Conservation (phyloP, 2,329 filamentous ascomycete species). For the Cytospora piceae region DNA sequence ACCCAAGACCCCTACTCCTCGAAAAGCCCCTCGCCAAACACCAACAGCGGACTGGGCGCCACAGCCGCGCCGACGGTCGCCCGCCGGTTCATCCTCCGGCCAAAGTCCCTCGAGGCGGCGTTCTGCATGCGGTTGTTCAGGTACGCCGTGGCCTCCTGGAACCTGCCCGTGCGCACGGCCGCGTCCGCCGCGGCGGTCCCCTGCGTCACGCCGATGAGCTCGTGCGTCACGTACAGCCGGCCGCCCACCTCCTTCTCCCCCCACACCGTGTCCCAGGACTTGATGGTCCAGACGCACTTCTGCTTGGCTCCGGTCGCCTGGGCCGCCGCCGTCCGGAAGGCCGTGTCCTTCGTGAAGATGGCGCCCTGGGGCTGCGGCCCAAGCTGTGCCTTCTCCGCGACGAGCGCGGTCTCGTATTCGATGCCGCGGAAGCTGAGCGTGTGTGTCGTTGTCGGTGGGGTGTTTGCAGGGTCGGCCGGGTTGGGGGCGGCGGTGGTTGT, state of each 20-base stretch:
- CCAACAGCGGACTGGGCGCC: slow-evolving; percentile 36
- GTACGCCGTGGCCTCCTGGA: slow-evolving; percentile 51
- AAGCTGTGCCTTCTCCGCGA: slow-evolving; percentile 22
- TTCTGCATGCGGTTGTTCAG: slow-evolving; percentile 57
- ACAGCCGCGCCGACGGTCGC: slow-evolving; percentile 51
- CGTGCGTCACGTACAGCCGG: slow-evolving; percentile 61
- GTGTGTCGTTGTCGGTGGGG: slow-evolving; percentile 5
- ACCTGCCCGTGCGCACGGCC: slow-evolving; percentile 43
- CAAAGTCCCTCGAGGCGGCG: slow-evolving; percentile 47
- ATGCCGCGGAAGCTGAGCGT: slow-evolving; percentile 26
- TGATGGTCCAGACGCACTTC: slow-evolving; percentile 29
- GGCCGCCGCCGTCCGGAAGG: slow-evolving; percentile 28
- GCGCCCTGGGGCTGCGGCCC: slow-evolving; percentile 28
- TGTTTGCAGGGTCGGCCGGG: slow-evolving; percentile 30
- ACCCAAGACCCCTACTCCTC: slow-evolving; percentile 30
- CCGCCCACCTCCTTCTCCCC: slow-evolving; percentile 53
- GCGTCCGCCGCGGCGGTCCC: slow-evolving; percentile 30
- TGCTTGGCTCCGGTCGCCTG: slow-evolving; percentile 27
- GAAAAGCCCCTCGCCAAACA: slow-evolving; percentile 35
- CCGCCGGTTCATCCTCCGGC: slow-evolving; percentile 44
- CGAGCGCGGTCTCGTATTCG: slow-evolving; percentile 26
- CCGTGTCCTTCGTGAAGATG: slow-evolving; percentile 28
- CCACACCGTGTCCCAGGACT: slow-evolving; percentile 35
- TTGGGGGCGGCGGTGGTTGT: slow-evolving; percentile 26
- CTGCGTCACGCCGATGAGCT: slow-evolving; percentile 45